Evolutionary conservation across 805 yeast genomes (phyloP).

Genomic region (Jamesozyma hellenica): DNA sequence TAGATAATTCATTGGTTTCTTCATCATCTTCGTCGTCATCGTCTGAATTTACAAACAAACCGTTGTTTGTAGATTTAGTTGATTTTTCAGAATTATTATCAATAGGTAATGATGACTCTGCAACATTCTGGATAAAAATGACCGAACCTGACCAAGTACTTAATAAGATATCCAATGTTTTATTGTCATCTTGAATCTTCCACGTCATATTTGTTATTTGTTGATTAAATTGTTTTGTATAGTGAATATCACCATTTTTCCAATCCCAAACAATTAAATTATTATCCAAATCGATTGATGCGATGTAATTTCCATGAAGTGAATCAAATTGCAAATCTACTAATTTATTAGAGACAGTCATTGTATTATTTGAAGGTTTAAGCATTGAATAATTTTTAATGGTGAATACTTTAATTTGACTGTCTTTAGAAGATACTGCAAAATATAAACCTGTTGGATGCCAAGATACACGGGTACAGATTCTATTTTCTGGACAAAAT

Average conservation of each 20-base stretch:
- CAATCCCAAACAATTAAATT: constrained; percentile 49
- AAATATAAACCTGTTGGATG: constrained; percentile 57
- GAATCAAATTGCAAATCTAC: constrained; percentile 54
- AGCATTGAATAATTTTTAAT: constrained; percentile 20
- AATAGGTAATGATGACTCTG: constrained; percentile 8
- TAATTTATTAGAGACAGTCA: constrained; percentile 16
- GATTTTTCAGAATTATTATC: not conserved
- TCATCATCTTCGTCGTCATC: constrained; percentile 11
- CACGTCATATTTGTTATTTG: constrained; percentile 30
- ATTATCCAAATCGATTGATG: constrained; percentile 46
- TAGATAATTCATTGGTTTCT: constrained; percentile 17
- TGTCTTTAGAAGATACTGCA: constrained; percentile 51
- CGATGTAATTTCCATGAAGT: constrained; percentile 44
- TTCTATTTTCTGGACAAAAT: constrained; percentile 31
- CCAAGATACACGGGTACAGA: constrained; percentile 57
- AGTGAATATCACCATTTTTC: constrained; percentile 26
- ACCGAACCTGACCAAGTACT: constrained; percentile 36
- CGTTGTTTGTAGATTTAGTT: constrained; percentile 8
- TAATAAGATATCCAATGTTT: constrained; percentile 21
- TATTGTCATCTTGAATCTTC: constrained; percentile 21
- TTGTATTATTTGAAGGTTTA: constrained; percentile 13
- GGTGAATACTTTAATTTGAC: constrained; percentile 37
- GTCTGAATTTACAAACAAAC: constrained; percentile 28
- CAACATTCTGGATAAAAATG: constrained; percentile 23
- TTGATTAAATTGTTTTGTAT: constrained; percentile 23